Evolutionary conservation across 2,329 filamentous ascomycete species (phyloP), one percentile per base, ranked within the genome.

Genomic region (Colletotrichum karsti): DNA sequence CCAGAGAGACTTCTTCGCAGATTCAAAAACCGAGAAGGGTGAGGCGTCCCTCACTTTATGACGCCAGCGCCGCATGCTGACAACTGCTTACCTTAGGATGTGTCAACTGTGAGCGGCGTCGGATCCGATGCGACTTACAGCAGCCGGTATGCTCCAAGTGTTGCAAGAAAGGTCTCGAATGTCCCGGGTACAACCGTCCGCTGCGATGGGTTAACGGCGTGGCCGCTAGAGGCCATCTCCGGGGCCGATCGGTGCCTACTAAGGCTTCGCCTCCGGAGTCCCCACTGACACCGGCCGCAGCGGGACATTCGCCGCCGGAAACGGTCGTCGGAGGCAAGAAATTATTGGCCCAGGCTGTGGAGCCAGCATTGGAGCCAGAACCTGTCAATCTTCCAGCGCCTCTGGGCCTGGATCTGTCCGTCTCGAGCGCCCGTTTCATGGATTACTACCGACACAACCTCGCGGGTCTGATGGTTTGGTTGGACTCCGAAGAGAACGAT

Each of bases 401-500:
- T 5, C 28, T 18, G 22, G n/a, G 13, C 35, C 7, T 15, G 15
- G 33, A 55, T 8, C 37, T 20, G 18, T 50, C 42, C 13, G 28
- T 33, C 3, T 73, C 75, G 18, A 63, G 69, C 15, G 68, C 69
- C 6, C 67, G 72, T 10, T 73, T 77, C 46, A 71, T 77, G 30
- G 72, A 76, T 8, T 76, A 77, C 55, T 77, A 75, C 53, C 73
- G 75, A 33, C 73, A 74, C 56, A 69, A 74, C 55, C 54, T 77
- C 26, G 75, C 74, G 3, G 73, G 74, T 6, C 69, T 76, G 10
- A 77, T 77, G 75, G 74, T 77, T 15, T 77, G 75, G 75, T 67
- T 77, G 18, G 75, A 77, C 55, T 74, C 75, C 9, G 71, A 70
- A 4, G 71, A 75, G 18, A 77, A 77, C 37, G 72, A 72, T 30